Percentiles rank a stretch among this genome's conserved stretches.
phyloP scores from a whole-genome alignment of 768 basidiomycete genomes.

The Lactarius indigo region DNA sequence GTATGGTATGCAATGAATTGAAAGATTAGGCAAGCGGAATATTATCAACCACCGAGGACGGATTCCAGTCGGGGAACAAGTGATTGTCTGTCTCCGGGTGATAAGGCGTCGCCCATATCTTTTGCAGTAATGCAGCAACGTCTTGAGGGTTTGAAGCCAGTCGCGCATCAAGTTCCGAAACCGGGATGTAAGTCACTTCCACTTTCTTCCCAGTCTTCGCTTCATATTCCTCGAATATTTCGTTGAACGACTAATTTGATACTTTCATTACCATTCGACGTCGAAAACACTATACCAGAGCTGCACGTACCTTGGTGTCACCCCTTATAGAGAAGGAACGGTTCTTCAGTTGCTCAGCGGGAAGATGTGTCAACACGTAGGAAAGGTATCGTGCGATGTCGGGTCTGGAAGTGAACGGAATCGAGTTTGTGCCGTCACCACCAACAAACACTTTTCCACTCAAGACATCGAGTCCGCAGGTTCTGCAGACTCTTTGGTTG shows the following conservation, averaged over 20 bases:
- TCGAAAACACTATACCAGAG: not conserved
- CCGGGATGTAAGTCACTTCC: constrained; percentile 15
- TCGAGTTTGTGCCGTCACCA: constrained; percentile 14
- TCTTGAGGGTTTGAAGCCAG: constrained; percentile 16
- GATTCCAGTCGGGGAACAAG: constrained; percentile 27
- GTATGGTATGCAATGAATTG: not conserved
- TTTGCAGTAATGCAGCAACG: constrained; percentile 2
- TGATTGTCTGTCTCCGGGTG: constrained; percentile 12
- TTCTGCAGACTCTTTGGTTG: not conserved
- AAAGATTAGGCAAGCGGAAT: constrained; percentile 4
- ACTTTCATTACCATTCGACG: not conserved
- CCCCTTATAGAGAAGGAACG: constrained; percentile 3
- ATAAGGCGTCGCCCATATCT: constrained; percentile 16
- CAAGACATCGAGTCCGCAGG: not conserved
- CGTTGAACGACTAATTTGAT: constrained; percentile 12
- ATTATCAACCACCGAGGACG: constrained; percentile 18
- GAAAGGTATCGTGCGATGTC: constrained; percentile 6
- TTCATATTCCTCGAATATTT: constrained; percentile 20
- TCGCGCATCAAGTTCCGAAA: constrained; percentile 11
- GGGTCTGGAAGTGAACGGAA: constrained; percentile 18
- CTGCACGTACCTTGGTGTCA: constrained; percentile 6
- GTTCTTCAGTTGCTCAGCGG: not conserved
- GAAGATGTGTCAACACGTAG: constrained; percentile 15
- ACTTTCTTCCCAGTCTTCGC: constrained; percentile 21
- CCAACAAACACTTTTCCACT: not conserved